Evolutionary conservation across 2,329 filamentous ascomycete genomes (phyloP).

Genomic region (Drechmeria coniospora): DNA sequence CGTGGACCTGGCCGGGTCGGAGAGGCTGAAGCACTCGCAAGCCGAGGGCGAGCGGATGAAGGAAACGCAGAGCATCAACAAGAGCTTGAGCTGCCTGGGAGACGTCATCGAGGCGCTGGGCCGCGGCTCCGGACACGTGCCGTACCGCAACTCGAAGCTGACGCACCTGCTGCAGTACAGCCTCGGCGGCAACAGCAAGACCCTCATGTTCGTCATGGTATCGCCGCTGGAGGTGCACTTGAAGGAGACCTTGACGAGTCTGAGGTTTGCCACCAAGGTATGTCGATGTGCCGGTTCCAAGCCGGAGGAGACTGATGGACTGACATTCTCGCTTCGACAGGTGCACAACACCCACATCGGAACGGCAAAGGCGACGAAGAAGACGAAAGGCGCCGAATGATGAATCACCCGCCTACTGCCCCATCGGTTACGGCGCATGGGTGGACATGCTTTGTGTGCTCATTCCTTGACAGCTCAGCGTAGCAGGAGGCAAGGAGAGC

Average conservation of each 20-base stretch:
- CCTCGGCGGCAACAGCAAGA: conserved; percentile 88
- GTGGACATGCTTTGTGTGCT: no score
- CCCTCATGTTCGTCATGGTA: conserved; percentile 98
- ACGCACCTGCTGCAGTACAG: conserved; percentile 93
- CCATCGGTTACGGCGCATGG: background rate
- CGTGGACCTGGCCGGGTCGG: conserved; percentile 87
- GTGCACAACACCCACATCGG: conserved; percentile 86
- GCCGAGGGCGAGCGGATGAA: conserved; percentile 76
- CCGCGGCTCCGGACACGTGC: conserved; percentile 67
- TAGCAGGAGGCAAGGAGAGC: no score
- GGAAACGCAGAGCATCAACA: conserved; percentile 97
- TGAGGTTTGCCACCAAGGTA: conserved; percentile 93
- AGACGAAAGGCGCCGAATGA: conserved; percentile 28
- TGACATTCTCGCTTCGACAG: conserved; percentile 18
- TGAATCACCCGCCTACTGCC: conserved; percentile 2
- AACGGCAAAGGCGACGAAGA: conserved; percentile 64
- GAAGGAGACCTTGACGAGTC: conserved; percentile 82
- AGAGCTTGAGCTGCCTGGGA: conserved; percentile 76
- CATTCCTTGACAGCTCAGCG: no score
- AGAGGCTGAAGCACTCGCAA: conserved; percentile 74
- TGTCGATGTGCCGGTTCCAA: conserved; percentile 8
- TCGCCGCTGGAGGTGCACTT: conserved; percentile 82
- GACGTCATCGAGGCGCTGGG: conserved; percentile 94
- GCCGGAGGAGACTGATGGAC: background rate
- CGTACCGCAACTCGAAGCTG: conserved; percentile 92